Percentiles rank a stretch among this genome's conserved stretches.
Evolutionary conservation across 768 basidiomycete species (phyloP).

Genomic region (Boletus tomentosulus): DNA sequence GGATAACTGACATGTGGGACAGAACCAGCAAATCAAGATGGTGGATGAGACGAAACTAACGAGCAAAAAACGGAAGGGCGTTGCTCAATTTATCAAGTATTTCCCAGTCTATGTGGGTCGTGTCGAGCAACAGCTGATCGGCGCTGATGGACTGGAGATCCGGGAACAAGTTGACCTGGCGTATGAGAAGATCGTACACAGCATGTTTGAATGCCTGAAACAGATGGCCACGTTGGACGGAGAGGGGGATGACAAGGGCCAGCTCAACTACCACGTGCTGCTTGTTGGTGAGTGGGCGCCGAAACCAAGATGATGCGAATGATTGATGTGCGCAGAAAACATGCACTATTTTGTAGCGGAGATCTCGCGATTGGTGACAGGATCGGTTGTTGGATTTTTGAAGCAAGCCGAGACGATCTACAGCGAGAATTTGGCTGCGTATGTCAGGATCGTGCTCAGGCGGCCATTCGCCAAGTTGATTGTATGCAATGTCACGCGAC

Average conservation of each 20-base stretch:
- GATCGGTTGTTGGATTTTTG: conserved; percentile 58
- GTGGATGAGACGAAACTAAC: conserved; percentile 91
- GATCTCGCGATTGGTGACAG: conserved; percentile 63
- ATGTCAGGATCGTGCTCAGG: conserved; percentile 82
- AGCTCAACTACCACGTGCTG: conserved; percentile 94
- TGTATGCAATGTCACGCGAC: conserved; percentile 42
- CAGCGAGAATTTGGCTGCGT: conserved; percentile 82
- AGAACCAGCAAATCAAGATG: conserved; percentile 84
- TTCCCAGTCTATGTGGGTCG: conserved; percentile 86
- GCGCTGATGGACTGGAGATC: conserved; percentile 72
- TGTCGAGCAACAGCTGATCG: conserved; percentile 80
- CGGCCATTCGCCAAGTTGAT: conserved; percentile 84
- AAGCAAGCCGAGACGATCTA: conserved; percentile 78
- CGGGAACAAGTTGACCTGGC: conserved; percentile 72
- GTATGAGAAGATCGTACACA: conserved; percentile 83
- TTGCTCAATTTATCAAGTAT: conserved; percentile 86
- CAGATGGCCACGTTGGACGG: conserved; percentile 96
- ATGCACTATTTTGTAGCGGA: conserved; percentile 94
- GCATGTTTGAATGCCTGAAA: conserved; percentile 90
- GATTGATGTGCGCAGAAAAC: conserved; percentile 59
- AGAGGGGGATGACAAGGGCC: conserved; percentile 92
- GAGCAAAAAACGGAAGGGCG: conserved; percentile 89
- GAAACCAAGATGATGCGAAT: not conserved
- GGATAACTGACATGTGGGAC: not conserved
- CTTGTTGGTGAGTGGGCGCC: conserved; percentile 70